Evolutionary conservation across 768 basidiomycete species (phyloP).

Genomic region (Hysterangium stoloniferum): DNA sequence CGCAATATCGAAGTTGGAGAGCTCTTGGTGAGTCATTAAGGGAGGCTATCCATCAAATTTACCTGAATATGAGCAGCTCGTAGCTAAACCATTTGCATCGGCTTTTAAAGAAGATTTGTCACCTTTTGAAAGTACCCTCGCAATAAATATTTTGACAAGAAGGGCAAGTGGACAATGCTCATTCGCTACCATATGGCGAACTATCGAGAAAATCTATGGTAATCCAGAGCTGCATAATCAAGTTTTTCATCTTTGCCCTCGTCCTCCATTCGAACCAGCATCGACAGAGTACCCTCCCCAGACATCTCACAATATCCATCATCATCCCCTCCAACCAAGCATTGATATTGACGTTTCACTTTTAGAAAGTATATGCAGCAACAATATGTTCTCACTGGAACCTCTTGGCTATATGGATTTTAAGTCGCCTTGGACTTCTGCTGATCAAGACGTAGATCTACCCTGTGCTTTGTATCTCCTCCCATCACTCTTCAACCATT

Average conservation of each 20-base stretch:
- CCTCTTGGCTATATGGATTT: not conserved
- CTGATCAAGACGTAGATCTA: too few species aligned
- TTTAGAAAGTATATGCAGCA: slow-evolving; percentile 19
- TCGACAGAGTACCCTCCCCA: slow-evolving; percentile 15
- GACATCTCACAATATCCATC: not conserved
- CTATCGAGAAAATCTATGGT: slow-evolving; percentile 17
- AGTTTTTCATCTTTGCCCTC: too few species aligned
- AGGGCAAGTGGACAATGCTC: too few species aligned
- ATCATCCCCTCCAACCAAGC: not conserved
- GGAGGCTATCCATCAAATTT: too few species aligned
- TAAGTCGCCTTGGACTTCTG: too few species aligned
- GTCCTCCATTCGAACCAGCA: slow-evolving; percentile 15
- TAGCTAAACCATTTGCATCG: too few species aligned
- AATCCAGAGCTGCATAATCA: slow-evolving; percentile 17
- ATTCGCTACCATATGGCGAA: too few species aligned
- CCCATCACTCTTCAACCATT: slow-evolving; percentile 29
- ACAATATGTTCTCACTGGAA: slow-evolving; percentile 18
- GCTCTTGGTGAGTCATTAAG: slow-evolving; percentile 11
- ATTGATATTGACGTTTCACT: slow-evolving; percentile 20
- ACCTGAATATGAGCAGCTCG: too few species aligned
- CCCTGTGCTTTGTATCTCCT: slow-evolving; percentile 22
- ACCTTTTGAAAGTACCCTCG: too few species aligned
- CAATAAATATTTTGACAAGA: too few species aligned
- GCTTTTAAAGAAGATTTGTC: too few species aligned
- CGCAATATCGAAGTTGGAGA: slow-evolving; percentile 1